phyloP scores from a whole-genome alignment of 495 filamentous ascomycete species.

The Evernia prunastri region DNA sequence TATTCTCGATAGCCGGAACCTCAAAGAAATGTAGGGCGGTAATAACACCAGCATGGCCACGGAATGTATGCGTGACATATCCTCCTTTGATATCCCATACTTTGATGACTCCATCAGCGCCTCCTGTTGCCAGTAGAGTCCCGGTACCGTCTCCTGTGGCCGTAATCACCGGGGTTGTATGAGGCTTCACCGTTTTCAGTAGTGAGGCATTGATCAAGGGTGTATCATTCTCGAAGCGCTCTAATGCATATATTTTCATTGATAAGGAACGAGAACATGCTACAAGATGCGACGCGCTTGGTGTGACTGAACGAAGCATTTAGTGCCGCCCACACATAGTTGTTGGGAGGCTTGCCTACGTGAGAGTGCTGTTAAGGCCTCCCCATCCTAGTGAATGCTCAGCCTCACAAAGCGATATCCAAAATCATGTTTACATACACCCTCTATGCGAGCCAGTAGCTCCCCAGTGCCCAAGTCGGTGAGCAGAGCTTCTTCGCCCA shows the following conservation, averaged over 20 bases:
- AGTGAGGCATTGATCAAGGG: constrained; percentile 56
- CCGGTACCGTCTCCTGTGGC: constrained; percentile 76
- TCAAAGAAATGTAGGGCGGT: constrained; percentile 92
- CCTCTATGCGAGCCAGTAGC: constrained; percentile 80
- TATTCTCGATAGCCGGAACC: constrained; percentile 40
- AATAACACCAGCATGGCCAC: constrained; percentile 82
- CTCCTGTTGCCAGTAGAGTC: constrained; percentile 85
- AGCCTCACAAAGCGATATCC: not conserved
- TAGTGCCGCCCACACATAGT: not conserved
- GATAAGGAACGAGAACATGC: constrained; percentile 88
- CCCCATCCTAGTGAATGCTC: constrained; percentile 64
- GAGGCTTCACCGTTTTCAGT: constrained; percentile 79
- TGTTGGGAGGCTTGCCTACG: constrained; percentile 43
- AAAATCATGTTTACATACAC: constrained; percentile 49
- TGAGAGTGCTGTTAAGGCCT: constrained; percentile 78
- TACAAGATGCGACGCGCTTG: constrained; percentile 78
- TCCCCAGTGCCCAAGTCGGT: constrained; percentile 79
- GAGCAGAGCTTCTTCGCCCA: constrained; percentile 83
- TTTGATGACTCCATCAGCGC: constrained; percentile 86
- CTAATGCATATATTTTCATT: constrained; percentile 82
- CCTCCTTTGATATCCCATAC: constrained; percentile 93
- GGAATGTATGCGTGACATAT: constrained; percentile 89
- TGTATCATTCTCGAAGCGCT: constrained; percentile 46
- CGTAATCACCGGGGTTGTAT: constrained; percentile 79
- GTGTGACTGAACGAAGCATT: constrained; percentile 55